Evolutionary conservation across 306 rosid genomes (phyloP).

Genomic region (Psophocarpus tetragonolobus): DNA sequence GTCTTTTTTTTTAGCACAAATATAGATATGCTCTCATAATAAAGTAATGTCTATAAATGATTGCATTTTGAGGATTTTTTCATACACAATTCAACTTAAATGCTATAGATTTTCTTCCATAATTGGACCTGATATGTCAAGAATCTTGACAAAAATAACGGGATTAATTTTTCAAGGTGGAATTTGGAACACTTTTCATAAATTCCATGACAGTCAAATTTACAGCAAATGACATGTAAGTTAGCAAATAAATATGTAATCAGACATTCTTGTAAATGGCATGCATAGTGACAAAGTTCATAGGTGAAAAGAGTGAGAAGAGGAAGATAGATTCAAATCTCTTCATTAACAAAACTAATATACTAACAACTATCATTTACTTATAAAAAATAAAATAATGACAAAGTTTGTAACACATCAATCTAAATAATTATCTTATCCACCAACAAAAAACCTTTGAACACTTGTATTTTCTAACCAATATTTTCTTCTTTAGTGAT

Average conservation of each 20-base stretch:
- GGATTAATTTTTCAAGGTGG: not conserved
- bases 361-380: no score
- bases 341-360: no score
- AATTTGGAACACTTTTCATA: not conserved
- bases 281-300: no score
- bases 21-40: not conserved
- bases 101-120: constrained; percentile 9
- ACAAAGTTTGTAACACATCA: not conserved
- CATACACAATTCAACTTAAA: not conserved
- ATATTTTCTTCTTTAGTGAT: not conserved
- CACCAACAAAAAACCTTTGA: not conserved
- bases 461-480: not conserved
- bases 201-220: not conserved
- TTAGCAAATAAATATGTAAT: no score
- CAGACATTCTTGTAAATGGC: no score
- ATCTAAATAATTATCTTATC: not conserved
- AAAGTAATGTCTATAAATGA: constrained; percentile 1
- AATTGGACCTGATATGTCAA: not conserved
- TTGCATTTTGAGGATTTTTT: constrained; percentile 12
- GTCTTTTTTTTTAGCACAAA: not conserved
- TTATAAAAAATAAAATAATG: no score
- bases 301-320: no score
- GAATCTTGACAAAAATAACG: not conserved
- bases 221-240: not conserved
- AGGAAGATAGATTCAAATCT: no score